phyloP scores from a whole-genome alignment of 768 basidiomycete species.

The Podaxis pistillaris region DNA sequence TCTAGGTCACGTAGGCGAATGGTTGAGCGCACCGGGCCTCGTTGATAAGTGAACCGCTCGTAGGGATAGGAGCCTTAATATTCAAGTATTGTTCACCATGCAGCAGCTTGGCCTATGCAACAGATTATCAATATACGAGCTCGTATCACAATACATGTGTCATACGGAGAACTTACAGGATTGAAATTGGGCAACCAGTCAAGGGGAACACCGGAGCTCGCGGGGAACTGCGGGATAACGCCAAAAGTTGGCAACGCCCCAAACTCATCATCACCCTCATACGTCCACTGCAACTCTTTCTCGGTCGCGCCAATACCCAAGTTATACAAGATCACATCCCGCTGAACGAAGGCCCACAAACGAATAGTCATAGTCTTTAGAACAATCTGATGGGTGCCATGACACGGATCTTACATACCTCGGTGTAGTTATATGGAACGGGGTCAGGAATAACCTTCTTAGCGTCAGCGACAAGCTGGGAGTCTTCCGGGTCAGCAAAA shows the following conservation, averaged over 20 bases:
- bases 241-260: constrained; percentile 90
- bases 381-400: too few species aligned
- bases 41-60: constrained; percentile 75
- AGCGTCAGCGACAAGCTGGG: constrained; percentile 76
- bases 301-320: constrained; percentile 92
- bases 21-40: constrained; percentile 55
- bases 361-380: not conserved
- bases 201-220: constrained; percentile 62
- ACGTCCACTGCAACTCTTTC: constrained; percentile 89
- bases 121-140: not conserved
- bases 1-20: not conserved
- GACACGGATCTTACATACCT: constrained; percentile 33
- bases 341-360: constrained; percentile 27
- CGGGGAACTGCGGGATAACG: constrained; percentile 86
- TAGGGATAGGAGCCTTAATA: constrained; percentile 85
- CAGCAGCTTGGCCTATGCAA: constrained; percentile 80
- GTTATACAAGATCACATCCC: constrained; percentile 94
- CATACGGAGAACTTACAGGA: constrained; percentile 47
- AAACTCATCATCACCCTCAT: constrained; percentile 87
- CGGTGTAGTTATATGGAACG: constrained; percentile 71
- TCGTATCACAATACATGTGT: not conserved
- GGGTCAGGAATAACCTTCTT: constrained; percentile 61
- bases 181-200: constrained; percentile 97
- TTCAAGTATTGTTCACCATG: constrained; percentile 96
- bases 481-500: constrained; percentile 79